Conservation (phyloP, 2,329 filamentous ascomycete species). For the Sclerotinia spermophila region DNA sequence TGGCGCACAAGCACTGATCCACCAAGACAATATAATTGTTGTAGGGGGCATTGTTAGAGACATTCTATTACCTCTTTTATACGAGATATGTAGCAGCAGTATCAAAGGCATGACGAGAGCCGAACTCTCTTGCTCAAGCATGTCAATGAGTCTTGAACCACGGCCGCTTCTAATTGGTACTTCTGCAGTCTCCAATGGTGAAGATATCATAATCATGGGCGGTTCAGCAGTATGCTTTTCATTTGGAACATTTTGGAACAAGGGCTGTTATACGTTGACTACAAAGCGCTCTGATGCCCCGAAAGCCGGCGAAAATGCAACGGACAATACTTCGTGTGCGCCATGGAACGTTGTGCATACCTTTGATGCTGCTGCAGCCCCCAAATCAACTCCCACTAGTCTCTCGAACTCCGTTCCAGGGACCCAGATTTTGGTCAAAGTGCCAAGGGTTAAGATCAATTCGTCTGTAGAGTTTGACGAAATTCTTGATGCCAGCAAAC, state of each 20-base stretch:
- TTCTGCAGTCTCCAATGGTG: constrained; percentile 48
- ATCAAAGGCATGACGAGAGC: neutral
- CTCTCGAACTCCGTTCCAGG: neutral
- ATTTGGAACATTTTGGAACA: constrained; percentile 83
- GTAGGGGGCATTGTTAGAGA: constrained; percentile 45
- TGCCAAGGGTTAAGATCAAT: constrained; percentile 52
- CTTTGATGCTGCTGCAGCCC: constrained; percentile 16
- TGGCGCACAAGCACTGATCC: constrained; percentile 41
- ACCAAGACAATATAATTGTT: constrained; percentile 36
- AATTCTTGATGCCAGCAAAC: constrained; percentile 55
- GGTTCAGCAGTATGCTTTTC: constrained; percentile 88
- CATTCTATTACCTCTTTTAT: constrained; percentile 43
- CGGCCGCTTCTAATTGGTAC: constrained; percentile 71
- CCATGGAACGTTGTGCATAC: constrained; percentile 30
- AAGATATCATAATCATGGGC: constrained; percentile 61
- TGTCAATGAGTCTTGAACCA: constrained; percentile 32
- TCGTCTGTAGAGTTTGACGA: constrained; percentile 55
- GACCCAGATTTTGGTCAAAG: constrained; percentile 27
- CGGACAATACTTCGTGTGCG: neutral
- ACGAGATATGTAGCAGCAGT: constrained; percentile 46
- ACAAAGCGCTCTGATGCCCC: neutral
- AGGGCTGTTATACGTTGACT: constrained; percentile 40
- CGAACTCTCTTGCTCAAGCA: neutral
- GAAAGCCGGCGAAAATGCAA: neutral
- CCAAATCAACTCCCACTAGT: neutral